Conservation (phyloP, 2,329 filamentous ascomycete species). For the Rasamsonia emersonii region DNA sequence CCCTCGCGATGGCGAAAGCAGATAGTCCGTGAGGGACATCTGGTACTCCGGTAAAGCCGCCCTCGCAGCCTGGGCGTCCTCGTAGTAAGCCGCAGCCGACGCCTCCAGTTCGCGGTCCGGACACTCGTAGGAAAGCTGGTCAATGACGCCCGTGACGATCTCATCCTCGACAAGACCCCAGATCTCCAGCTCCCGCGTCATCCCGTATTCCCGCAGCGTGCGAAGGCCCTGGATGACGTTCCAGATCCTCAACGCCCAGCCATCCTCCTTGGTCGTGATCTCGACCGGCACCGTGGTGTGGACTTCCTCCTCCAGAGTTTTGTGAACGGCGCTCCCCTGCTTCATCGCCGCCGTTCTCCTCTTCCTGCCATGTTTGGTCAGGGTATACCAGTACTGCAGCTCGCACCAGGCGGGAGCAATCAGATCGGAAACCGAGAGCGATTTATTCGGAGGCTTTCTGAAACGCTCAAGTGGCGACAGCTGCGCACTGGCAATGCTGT, state of each 20-base stretch:
- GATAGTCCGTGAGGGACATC: constrained; percentile 37
- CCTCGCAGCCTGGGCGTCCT: constrained; percentile 26
- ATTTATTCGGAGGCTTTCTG: constrained; percentile 65
- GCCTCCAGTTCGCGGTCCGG: constrained; percentile 64
- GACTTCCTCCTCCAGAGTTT: constrained; percentile 75
- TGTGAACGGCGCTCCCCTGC: constrained; percentile 69
- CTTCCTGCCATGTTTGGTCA: constrained; percentile 69
- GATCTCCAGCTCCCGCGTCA: constrained; percentile 69
- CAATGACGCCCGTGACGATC: constrained; percentile 82
- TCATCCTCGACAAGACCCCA: constrained; percentile 80
- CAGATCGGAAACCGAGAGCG: constrained; percentile 79
- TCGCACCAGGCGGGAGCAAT: constrained; percentile 93
- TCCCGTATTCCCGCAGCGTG: constrained; percentile 59
- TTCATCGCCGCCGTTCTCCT: constrained; percentile 75
- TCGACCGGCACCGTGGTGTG: constrained; percentile 68
- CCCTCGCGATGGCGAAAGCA: constrained; percentile 29
- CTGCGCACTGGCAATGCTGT: constrained; percentile 1
- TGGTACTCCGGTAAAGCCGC: constrained; percentile 34
- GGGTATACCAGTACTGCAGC: constrained; percentile 80
- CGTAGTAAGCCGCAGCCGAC: constrained; percentile 40
- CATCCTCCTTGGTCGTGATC: constrained; percentile 67
- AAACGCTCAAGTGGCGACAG: constrained; percentile 67
- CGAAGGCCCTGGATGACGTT: constrained; percentile 81
- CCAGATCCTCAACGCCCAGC: constrained; percentile 75
- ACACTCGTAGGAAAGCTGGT: constrained; percentile 69